phyloP scores from a whole-genome alignment of 805 yeast genomes.

The Lachancea sp. region DNA sequence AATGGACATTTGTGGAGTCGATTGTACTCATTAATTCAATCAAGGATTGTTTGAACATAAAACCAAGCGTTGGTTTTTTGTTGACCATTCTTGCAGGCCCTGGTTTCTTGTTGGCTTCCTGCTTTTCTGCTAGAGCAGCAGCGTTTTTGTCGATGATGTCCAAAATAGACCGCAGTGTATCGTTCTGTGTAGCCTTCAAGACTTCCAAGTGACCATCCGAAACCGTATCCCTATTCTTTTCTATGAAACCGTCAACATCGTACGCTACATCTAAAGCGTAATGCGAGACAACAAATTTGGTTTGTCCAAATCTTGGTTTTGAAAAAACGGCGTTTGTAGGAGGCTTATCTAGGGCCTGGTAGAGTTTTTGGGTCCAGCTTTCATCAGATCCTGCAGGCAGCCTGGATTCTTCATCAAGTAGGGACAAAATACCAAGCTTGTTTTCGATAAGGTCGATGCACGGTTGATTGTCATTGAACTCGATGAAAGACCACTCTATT shows the following conservation, averaged over 20 bases:
- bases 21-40: conserved; percentile 91
- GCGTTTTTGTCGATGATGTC: conserved; percentile 56
- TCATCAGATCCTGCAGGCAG: conserved; percentile 91
- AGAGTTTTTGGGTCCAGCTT: conserved; percentile 86
- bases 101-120: conserved; percentile 34
- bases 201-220: conserved; percentile 93
- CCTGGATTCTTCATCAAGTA: conserved; percentile 92
- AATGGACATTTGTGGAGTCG: conserved; percentile 91
- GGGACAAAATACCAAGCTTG: conserved; percentile 77
- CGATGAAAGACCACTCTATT: conserved; percentile 94
- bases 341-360: conserved; percentile 73
- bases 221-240: conserved; percentile 94
- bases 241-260: conserved; percentile 90
- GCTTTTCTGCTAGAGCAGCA: conserved; percentile 37
- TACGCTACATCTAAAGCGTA: conserved; percentile 92
- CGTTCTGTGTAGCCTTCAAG: conserved; percentile 61
- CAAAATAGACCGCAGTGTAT: conserved; percentile 57
- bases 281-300: conserved; percentile 84
- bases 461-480: conserved; percentile 93
- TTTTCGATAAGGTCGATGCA: conserved; percentile 89
- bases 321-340: conserved; percentile 74
- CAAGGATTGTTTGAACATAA: conserved; percentile 86
- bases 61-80: conserved; percentile 89
- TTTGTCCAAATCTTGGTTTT: conserved; percentile 90
- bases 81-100: conserved; percentile 43